Percentiles rank a stretch among this genome's conserved stretches.
These are phyloP conservation scores for Phytopythium vexans DNA, from an alignment of 352 stramenopile genomes.

Conservation along the genomic window DNA sequence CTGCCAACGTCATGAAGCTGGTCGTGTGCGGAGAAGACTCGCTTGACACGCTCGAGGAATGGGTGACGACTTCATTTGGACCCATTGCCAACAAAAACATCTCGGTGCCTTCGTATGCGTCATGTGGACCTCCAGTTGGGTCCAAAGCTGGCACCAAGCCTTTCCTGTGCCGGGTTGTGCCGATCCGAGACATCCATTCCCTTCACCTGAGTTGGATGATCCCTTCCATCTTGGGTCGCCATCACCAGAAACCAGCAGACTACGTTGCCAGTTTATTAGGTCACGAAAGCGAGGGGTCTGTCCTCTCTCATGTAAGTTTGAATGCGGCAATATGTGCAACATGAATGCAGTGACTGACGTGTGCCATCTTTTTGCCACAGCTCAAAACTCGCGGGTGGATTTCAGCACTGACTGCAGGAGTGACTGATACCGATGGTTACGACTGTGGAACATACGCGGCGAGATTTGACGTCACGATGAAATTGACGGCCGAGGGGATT, in stretches of 20 bases:
- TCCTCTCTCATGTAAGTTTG: constrained; percentile 67
- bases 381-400: constrained; percentile 79
- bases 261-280: constrained; percentile 79
- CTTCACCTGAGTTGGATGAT: constrained; percentile 81
- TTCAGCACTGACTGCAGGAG: constrained; percentile 64
- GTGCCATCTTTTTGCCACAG: constrained; percentile 18
- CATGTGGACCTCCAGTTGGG: constrained; percentile 50
- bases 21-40: constrained; percentile 74
- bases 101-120: constrained; percentile 33
- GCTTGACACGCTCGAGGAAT: constrained; percentile 66
- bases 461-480: constrained; percentile 75
- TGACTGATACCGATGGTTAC: constrained; percentile 71
- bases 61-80: constrained; percentile 60
- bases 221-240: constrained; percentile 55
- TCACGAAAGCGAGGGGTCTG: constrained; percentile 80
- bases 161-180: constrained; percentile 64
- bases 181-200: constrained; percentile 75
- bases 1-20: constrained; percentile 83
- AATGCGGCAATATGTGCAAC: neutral
- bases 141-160: constrained; percentile 26
- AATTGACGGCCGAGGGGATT: constrained; percentile 61
- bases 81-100: constrained; percentile 59
- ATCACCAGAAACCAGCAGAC: constrained; percentile 75
- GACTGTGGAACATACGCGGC: constrained; percentile 62
- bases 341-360: neutral